Conservation (phyloP, 2,329 filamentous ascomycete species). For the Arthrobotrys pseudoclavata region DNA sequence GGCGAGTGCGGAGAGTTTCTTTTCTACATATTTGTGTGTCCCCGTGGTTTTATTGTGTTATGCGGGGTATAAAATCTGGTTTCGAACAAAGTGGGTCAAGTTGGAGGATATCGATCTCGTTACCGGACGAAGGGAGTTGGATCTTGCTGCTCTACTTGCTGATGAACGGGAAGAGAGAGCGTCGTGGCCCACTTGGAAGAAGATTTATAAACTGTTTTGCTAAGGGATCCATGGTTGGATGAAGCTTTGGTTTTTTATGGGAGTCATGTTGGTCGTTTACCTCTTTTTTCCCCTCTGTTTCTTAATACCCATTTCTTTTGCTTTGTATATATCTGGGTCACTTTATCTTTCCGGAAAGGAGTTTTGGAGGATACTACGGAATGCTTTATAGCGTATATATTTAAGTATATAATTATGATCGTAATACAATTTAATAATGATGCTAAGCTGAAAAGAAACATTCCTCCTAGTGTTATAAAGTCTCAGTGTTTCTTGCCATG, state of each 20-base stretch:
- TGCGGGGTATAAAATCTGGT: constrained; percentile 80
- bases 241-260: neutral
- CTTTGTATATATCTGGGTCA: constrained; percentile 17
- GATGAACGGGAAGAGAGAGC: constrained; percentile 83
- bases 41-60: constrained; percentile 79
- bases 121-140: constrained; percentile 86
- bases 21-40: constrained; percentile 78
- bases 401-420: neutral
- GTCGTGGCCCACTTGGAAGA: constrained; percentile 82
- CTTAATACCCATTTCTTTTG: constrained; percentile 30
- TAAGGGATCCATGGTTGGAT: constrained; percentile 65
- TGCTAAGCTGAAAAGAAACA: neutral
- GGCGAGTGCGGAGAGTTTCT: constrained; percentile 76
- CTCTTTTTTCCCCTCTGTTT: neutral
- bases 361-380: constrained; percentile 19
- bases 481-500: too few species aligned
- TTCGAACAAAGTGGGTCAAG: constrained; percentile 76
- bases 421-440: constrained; percentile 17
- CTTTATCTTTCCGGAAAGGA: neutral
- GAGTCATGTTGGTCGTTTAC: neutral
- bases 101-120: constrained; percentile 84
- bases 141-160: constrained; percentile 80
- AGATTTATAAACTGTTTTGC: constrained; percentile 79
- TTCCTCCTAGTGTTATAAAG: neutral
- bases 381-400: neutral